These are phyloP conservation scores for Aureobasidium sp. DNA, from an alignment of 2,329 filamentous ascomycete species.

Conservation along the genomic window DNA sequence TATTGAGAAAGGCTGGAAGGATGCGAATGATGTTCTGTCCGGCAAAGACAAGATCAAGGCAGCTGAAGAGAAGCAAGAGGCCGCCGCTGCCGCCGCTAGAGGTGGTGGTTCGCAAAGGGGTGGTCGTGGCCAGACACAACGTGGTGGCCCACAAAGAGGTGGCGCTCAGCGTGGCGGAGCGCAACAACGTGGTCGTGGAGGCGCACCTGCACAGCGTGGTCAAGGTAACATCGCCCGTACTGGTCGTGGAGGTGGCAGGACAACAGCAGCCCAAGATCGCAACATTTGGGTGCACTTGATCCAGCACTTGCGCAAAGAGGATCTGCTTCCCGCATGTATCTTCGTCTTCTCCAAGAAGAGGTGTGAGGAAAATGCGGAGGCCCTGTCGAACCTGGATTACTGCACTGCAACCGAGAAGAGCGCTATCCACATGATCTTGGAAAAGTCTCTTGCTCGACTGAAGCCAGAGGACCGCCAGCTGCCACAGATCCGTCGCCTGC, in stretches of 20 bases:
- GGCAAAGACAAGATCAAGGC: slow-evolving; percentile 71
- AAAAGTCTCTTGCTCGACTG: slow-evolving; percentile 84
- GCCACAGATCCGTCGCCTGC: slow-evolving; percentile 84
- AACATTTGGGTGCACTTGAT: slow-evolving; percentile 96
- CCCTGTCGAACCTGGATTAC: slow-evolving; percentile 90
- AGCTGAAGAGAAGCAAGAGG: slow-evolving; percentile 39
- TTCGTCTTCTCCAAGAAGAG: slow-evolving; percentile 98
- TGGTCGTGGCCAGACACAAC: slow-evolving; percentile 46
- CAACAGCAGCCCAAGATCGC: slow-evolving; percentile 87
- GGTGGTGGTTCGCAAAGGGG: slow-evolving; percentile 43
- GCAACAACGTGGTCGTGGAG: slow-evolving; percentile 47
- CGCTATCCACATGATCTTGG: slow-evolving; percentile 93
- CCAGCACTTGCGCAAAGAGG: slow-evolving; percentile 80
- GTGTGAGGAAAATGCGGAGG: slow-evolving; percentile 95
- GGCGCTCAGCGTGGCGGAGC: slow-evolving; percentile 43
- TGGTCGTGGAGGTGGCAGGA: slow-evolving; percentile 76
- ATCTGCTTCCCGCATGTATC: slow-evolving; percentile 83
- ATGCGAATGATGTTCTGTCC: slow-evolving; percentile 74
- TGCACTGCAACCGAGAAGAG: slow-evolving; percentile 92
- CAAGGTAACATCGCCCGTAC: slow-evolving; percentile 83
- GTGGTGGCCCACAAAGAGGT: slow-evolving; percentile 42
- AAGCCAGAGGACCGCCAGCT: slow-evolving; percentile 83
- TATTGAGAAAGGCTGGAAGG: slow-evolving; percentile 88
- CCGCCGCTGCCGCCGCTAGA: slow-evolving; percentile 44
- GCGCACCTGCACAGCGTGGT: slow-evolving; percentile 49